Evolutionary conservation across 768 basidiomycete species (phyloP).

Genomic region (Mycena kentingensis): DNA sequence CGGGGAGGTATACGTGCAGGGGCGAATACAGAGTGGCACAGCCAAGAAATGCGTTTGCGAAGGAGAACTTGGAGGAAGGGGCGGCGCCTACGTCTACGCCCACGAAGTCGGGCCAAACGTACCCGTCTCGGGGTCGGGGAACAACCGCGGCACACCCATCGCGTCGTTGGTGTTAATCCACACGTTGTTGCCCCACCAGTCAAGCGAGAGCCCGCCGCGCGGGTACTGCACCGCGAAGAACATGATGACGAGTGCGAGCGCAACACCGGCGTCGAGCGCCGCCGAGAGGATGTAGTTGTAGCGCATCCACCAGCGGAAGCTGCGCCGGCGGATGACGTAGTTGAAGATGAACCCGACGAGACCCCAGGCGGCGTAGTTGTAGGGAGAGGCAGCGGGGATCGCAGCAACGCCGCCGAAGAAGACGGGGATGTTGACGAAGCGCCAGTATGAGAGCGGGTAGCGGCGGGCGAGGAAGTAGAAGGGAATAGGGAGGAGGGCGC

Average conservation of each 20-base stretch:
- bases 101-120: slow-evolving; percentile 66
- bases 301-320: slow-evolving; percentile 80
- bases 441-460: slow-evolving; percentile 77
- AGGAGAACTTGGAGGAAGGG: slow-evolving; percentile 1
- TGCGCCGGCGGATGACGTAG: slow-evolving; percentile 72
- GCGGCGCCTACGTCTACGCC: slow-evolving; percentile 38
- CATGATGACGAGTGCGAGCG: slow-evolving; percentile 56
- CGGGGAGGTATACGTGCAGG: too few relatives aligned
- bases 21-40: slow-evolving; percentile 6
- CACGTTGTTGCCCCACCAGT: slow-evolving; percentile 58
- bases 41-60: slow-evolving; percentile 3
- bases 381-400: slow-evolving; percentile 83
- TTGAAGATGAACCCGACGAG: slow-evolving; percentile 87
- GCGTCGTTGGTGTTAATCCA: slow-evolving; percentile 63
- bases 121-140: slow-evolving; percentile 47
- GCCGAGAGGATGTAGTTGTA: slow-evolving; percentile 91
- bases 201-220: slow-evolving; percentile 55
- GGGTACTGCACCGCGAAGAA: slow-evolving; percentile 64
- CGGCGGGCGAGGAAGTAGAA: slow-evolving; percentile 81
- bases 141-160: slow-evolving; percentile 55
- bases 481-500: slow-evolving; percentile 72
- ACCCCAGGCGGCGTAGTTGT: slow-evolving; percentile 87
- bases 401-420: slow-evolving; percentile 68
- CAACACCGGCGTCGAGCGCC: slow-evolving; percentile 67
- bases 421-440: slow-evolving; percentile 87